Percentiles rank a stretch among this genome's conserved stretches.
phyloP scores from a whole-genome alignment of 2,329 filamentous ascomycete species.

The Cryphonectria parasitica region DNA sequence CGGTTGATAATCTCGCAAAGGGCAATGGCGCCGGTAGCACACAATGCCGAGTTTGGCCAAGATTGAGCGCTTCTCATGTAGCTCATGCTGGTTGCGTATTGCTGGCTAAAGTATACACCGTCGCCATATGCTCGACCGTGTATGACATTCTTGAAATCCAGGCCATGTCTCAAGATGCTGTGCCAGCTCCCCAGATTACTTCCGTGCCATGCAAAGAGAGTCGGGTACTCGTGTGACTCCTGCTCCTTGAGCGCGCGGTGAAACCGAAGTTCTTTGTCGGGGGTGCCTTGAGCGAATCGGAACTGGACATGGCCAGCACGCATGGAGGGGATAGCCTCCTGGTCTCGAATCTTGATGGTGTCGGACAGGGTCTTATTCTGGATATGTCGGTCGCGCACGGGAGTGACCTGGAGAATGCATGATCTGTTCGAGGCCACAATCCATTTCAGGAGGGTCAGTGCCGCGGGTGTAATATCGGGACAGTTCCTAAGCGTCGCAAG shows the following conservation, averaged over 20 bases:
- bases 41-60: constrained; percentile 73
- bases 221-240: constrained; percentile 12
- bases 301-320: constrained; percentile 78
- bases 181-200: constrained; percentile 50
- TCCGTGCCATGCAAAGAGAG: constrained; percentile 58
- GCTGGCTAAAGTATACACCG: constrained; percentile 78
- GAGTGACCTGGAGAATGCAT: constrained; percentile 73
- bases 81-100: constrained; percentile 57
- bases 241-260: constrained; percentile 58
- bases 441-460: constrained; percentile 76
- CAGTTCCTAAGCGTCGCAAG: constrained; percentile 47
- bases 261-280: constrained; percentile 83
- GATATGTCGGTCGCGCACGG: constrained; percentile 12
- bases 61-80: not conserved
- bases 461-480: constrained; percentile 65
- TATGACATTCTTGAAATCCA: constrained; percentile 67
- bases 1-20: constrained; percentile 86
- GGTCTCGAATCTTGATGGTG: constrained; percentile 38
- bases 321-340: constrained; percentile 60
- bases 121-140: constrained; percentile 76
- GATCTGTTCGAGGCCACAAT: constrained; percentile 89
- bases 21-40: constrained; percentile 64
- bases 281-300: constrained; percentile 83
- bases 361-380: constrained; percentile 43
- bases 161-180: constrained; percentile 79